phyloP scores from a whole-genome alignment of 192 early-diverging fungal species.

The Coemansia sp. region DNA sequence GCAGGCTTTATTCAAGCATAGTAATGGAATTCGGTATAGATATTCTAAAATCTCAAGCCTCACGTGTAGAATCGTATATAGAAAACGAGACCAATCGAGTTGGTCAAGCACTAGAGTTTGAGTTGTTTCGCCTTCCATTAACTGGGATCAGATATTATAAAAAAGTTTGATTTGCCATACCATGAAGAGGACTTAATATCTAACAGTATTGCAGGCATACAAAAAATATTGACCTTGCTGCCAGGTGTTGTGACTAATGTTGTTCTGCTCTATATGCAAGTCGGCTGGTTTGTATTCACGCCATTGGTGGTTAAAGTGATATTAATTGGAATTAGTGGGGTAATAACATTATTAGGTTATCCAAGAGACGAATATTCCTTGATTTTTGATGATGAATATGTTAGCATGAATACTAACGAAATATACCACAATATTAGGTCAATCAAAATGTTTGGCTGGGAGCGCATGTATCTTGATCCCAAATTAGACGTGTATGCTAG shows the following conservation, averaged over 20 bases:
- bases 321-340: background rate
- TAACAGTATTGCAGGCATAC: background rate
- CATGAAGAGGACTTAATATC: background rate
- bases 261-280: background rate
- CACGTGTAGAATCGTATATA: background rate
- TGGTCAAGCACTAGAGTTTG: slow-evolving; percentile 16
- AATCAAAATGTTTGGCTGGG: background rate
- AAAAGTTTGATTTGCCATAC: too few species aligned
- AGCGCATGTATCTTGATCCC: background rate
- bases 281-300: background rate
- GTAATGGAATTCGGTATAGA: slow-evolving; percentile 1
- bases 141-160: background rate
- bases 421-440: background rate
- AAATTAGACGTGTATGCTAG: background rate
- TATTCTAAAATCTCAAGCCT: background rate
- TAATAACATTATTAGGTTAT: background rate
- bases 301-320: background rate
- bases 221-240: background rate
- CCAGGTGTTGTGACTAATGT: background rate
- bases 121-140: slow-evolving; percentile 35
- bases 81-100: slow-evolving; percentile 7
- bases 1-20: slow-evolving; percentile 17
- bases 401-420: background rate
- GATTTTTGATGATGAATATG: background rate
- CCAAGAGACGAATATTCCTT: background rate